Evolutionary conservation across 2,329 filamentous ascomycete genomes (phyloP), one percentile per base, ranked within the genome.

Genomic region (Plectosphaerella cucumerina): DNA sequence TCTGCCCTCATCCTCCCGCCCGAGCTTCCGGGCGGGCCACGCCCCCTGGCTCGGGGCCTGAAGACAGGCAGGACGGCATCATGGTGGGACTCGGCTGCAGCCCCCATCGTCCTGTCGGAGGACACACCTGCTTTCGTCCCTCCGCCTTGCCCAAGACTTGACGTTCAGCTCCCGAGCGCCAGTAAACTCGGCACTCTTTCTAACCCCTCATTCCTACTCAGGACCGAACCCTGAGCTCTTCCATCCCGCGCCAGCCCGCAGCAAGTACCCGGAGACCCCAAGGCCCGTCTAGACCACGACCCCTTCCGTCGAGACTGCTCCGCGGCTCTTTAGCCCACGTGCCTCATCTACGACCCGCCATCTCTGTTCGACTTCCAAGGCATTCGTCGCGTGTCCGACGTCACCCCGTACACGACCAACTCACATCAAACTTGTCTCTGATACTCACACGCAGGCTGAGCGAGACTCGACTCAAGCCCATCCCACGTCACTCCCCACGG

Each of bases 401-500:
- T 54, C 51, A 54, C 51, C 26, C 43, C 33, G 45, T 45, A 35
- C 49, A 52, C 44, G 45, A 47, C 47, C 47, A 21, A 18, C 44
- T 43, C 47, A 51, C 52, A 31, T 41, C 48, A 34, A 33, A 42
- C 42, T 51, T 53, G 50, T 48, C 44, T 47, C 50, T 37, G 45
- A 43, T 23, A 21, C 45, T 48, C 41, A 47, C 42, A 15, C 53
- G 17, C 39, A 17, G 17, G 18, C 39, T 17, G 41, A 47, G 39
- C 39, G 12, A 42, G 39, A 18, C 35, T 37, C 35, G 35, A 18
- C 35, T 37, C 35, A 14, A 37, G 35, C 35, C 35, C 15, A n/a
- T 37, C 35, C 17, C 35, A 15, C 35, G 14, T 37, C 15, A 6
- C 12, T 6, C 14, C 35, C 15, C 15, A 6, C 3, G 17, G 14